phyloP scores from a whole-genome alignment of 148 eudicot species.

The Chenopodium suecicum region DNA sequence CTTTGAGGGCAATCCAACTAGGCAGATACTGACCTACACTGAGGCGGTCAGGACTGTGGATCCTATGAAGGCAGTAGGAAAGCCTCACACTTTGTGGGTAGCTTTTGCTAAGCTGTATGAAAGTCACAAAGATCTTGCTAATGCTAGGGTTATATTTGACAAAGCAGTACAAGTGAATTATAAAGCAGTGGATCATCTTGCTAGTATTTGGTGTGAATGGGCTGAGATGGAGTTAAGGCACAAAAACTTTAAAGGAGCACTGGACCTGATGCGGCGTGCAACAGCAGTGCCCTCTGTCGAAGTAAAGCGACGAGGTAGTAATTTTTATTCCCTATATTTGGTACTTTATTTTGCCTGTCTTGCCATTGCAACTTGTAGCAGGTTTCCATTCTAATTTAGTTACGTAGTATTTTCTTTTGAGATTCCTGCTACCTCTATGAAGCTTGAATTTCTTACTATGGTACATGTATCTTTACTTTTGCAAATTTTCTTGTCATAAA shows the following conservation, averaged over 20 bases:
- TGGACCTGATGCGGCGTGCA: conserved; percentile 91
- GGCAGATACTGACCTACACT: conserved; percentile 78
- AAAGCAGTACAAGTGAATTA: conserved; percentile 94
- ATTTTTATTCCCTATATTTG: background rate
- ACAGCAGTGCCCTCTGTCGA: conserved; percentile 90
- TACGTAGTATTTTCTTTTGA: background rate
- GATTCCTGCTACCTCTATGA: background rate
- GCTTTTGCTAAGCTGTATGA: conserved; percentile 92
- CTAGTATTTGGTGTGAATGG: conserved; percentile 98
- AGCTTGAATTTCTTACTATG: background rate
- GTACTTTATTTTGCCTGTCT: background rate
- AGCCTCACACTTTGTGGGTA: conserved; percentile 96
- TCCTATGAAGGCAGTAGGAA: conserved; percentile 94
- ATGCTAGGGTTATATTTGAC: conserved; percentile 88
- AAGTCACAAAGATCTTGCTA: conserved; percentile 64
- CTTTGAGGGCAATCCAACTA: conserved; percentile 86
- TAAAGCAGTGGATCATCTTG: conserved; percentile 84
- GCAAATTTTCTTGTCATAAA: background rate
- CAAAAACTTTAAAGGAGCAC: conserved; percentile 68
- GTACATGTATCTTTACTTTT: background rate
- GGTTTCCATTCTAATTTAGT: background rate
- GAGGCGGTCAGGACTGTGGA: conserved; percentile 96
- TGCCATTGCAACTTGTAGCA: background rate
- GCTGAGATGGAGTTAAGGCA: conserved; percentile 95
- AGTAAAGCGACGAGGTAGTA: conserved; percentile 82